Conservation (phyloP, 1,284 basidiomycete species). For the Somion occarium region DNA sequence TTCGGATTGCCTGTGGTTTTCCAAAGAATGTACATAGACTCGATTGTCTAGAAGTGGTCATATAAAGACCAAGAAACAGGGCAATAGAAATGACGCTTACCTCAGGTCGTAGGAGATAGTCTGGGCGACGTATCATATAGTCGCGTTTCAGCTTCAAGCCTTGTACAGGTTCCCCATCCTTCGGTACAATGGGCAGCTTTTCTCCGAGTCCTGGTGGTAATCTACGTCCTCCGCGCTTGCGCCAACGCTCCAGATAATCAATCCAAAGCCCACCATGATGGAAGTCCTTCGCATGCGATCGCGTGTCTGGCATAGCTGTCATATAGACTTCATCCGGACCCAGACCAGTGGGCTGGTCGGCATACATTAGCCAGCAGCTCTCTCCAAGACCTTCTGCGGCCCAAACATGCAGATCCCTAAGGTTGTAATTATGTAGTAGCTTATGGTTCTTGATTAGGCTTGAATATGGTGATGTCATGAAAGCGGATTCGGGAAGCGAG, state of each 20-base stretch:
- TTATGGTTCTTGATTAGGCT: conserved; percentile 3
- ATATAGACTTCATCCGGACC: conserved; percentile 54
- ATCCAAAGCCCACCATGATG: conserved; percentile 37
- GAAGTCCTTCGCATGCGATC: conserved; percentile 8
- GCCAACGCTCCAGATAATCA: conserved; percentile 49
- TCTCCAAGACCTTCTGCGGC: conserved; percentile 63
- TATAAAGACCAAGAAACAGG: not conserved
- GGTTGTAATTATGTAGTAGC: conserved; percentile 30
- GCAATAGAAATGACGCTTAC: conserved; percentile 33
- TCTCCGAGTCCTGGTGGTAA: conserved; percentile 50
- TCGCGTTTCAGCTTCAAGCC: conserved; percentile 18
- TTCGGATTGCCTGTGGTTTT: conserved; percentile 56
- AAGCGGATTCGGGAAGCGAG: conserved; percentile 52
- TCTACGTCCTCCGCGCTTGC: conserved; percentile 33
- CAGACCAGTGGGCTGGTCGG: conserved; percentile 55
- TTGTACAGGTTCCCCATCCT: conserved; percentile 8
- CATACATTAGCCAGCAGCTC: conserved; percentile 60
- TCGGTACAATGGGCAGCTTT: conserved; percentile 24
- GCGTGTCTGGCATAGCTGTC: conserved; percentile 9
- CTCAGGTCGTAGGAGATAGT: conserved; percentile 62
- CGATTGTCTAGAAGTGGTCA: conserved; percentile 44
- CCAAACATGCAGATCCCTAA: conserved; percentile 55
- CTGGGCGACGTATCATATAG: conserved; percentile 33
- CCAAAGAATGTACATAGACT: conserved; percentile 67
- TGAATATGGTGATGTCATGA: not conserved